These are phyloP conservation scores for Groenewaldozyma tartarivorans DNA, from an alignment of 805 yeast species.

Conservation along the genomic window DNA sequence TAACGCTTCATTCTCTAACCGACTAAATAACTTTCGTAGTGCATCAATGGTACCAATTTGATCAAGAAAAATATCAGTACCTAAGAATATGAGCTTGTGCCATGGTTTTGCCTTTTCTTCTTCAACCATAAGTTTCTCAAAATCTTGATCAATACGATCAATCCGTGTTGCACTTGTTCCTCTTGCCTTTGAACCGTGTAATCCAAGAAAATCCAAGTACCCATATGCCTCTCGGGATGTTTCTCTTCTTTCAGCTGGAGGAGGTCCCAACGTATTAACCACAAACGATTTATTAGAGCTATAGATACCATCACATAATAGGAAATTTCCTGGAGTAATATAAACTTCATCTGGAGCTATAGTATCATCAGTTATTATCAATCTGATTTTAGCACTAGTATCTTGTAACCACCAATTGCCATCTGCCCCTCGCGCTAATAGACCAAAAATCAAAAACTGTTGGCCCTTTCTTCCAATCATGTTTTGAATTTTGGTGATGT, in stretches of 20 bases:
- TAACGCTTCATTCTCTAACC: slow-evolving; percentile 30
- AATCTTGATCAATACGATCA: slow-evolving; percentile 49
- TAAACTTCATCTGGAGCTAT: slow-evolving; percentile 48
- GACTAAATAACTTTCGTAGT: slow-evolving; percentile 49
- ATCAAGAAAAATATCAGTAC: slow-evolving; percentile 65
- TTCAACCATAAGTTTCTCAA: slow-evolving; percentile 44
- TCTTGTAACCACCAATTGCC: slow-evolving; percentile 79
- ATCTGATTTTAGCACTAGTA: slow-evolving; percentile 59
- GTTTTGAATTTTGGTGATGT: slow-evolving; percentile 70
- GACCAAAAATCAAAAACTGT: slow-evolving; percentile 69
- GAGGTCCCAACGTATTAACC: slow-evolving; percentile 72
- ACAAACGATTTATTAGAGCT: slow-evolving; percentile 50
- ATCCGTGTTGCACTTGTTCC: slow-evolving; percentile 19
- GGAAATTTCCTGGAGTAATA: slow-evolving; percentile 62
- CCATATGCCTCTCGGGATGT: slow-evolving; percentile 64
- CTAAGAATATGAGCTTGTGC: slow-evolving; percentile 61
- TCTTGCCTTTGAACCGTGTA: slow-evolving; percentile 23
- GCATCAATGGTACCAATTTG: slow-evolving; percentile 50
- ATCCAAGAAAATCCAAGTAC: slow-evolving; percentile 58
- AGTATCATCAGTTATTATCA: slow-evolving; percentile 41
- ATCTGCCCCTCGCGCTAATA: slow-evolving; percentile 49
- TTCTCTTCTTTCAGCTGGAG: slow-evolving; percentile 74
- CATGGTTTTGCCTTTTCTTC: slow-evolving; percentile 47
- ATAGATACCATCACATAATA: slow-evolving; percentile 79
- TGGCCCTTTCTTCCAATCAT: slow-evolving; percentile 76